phyloP scores from a whole-genome alignment of 2,329 filamentous ascomycete genomes.

The Alternaria burnsii region DNA sequence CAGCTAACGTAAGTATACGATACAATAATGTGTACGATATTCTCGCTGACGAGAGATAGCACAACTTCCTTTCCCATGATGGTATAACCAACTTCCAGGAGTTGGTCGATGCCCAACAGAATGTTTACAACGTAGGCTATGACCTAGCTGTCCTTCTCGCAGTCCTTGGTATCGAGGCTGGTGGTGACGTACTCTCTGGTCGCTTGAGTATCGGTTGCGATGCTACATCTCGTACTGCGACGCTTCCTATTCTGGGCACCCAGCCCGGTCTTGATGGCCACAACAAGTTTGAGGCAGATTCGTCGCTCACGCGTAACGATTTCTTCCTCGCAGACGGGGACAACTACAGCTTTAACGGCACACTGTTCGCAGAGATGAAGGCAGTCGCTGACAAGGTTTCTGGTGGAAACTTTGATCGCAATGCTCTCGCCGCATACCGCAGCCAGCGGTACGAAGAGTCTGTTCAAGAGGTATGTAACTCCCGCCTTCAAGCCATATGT shows the following conservation, averaged over 20 bases:
- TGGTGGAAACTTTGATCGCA: conserved; percentile 49
- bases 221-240: conserved; percentile 54
- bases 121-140: conserved; percentile 57
- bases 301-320: conserved; percentile 54
- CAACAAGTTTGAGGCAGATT: conserved; percentile 56
- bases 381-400: conserved; percentile 36
- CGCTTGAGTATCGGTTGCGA: conserved; percentile 59
- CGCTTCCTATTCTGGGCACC: conserved; percentile 38
- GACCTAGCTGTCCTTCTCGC: conserved; percentile 54
- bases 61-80: conserved; percentile 53
- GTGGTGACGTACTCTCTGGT: conserved; percentile 54
- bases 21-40: neutral
- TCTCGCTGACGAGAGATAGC: conserved; percentile 7
- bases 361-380: conserved; percentile 53
- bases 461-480: conserved; percentile 35
- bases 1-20: conserved; percentile 45
- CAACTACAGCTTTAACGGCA: conserved; percentile 53
- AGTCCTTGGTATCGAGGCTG: conserved; percentile 50
- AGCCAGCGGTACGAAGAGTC: conserved; percentile 53
- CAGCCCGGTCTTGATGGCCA: conserved; percentile 56
- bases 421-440: conserved; percentile 51
- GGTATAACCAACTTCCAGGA: conserved; percentile 55
- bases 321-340: conserved; percentile 50
- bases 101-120: conserved; percentile 57
- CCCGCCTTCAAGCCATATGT: neutral